Evolutionary conservation across 345 rosid genomes (phyloP), one percentile per base, ranked within the genome.

Genomic region (Citrus reticulata): DNA sequence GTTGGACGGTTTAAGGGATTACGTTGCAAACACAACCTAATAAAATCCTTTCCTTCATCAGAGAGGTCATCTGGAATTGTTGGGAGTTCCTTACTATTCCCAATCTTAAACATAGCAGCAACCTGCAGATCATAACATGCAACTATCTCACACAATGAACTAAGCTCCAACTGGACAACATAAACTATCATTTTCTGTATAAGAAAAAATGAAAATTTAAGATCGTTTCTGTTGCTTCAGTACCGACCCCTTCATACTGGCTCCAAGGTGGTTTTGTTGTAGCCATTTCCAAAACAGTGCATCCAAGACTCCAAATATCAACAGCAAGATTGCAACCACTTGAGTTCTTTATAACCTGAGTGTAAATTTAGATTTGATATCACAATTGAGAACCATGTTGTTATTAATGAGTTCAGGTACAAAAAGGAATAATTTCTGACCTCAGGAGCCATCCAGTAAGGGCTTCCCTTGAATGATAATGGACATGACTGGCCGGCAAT

Each of bases 371-470:
- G 40, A 63, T 40, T 17, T 70, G 46, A 72, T 58, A 30, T 2
- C 9, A 32, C 3, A 14, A 59, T 25, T 49, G 34, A 46, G 63
- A 77, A 62, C 46, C 68, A 63, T 32, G 55, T 25, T n/a, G 46
- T 5, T 57, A 46, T 63, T 22, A 42, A 34, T 68, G 66, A 68
- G 55, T 68, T 39, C n/a, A 42, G 59, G 6, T 51, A 29, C 24
- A 81, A 22, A 40, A 58, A 69, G 55, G 25, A 78, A 70, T 54
- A 40, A 29, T 20, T 46, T 73, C 83, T 29, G n/a, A 92, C 97
- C 93, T 92, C 97, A 29, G 97, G 97, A 72, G 97, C 97, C 94
- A 92, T 86, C 97, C 97, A 92, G 80, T 89, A 90, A 35, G 97
- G 97, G 82, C 97, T 92, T 74, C 97, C 97, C 82, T 89, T 92